phyloP scores from a whole-genome alignment of 257 asterid species.

The Petunia secreta region DNA sequence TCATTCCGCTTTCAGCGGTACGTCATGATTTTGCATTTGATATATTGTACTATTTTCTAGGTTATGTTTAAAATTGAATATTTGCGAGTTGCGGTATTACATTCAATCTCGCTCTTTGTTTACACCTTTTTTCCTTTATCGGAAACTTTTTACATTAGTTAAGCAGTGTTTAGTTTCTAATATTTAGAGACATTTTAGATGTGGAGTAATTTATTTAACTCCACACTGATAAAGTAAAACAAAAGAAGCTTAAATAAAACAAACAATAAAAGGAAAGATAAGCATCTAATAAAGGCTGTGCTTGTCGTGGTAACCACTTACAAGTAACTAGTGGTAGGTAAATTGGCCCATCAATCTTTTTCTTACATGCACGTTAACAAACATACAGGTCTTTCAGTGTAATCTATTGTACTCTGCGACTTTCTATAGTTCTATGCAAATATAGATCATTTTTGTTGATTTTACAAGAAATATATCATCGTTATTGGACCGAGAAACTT shows the following conservation, averaged over 20 bases:
- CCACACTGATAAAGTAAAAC: no score
- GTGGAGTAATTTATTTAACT: no score
- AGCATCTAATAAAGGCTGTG: conserved; percentile 7
- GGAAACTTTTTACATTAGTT: no score
- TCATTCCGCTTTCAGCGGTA: background rate
- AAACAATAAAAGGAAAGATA: background rate
- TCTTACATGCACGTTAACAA: conserved; percentile 9
- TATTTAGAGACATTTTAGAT: no score
- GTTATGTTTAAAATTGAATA: no score
- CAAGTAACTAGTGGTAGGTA: conserved; percentile 2
- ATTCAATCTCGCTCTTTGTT: no score
- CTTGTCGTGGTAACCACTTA: conserved; percentile 18
- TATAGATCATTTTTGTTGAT: no score
- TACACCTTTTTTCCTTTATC: no score
- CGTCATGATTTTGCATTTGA: background rate
- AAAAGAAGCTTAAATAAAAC: background rate
- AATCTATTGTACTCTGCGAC: background rate
- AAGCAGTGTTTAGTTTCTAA: no score
- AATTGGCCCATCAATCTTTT: conserved; percentile 14
- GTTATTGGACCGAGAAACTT: no score
- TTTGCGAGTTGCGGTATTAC: no score
- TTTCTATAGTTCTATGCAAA: background rate
- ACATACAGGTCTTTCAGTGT: background rate
- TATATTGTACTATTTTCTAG: background rate
- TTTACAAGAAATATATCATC: no score